Evolutionary conservation across 768 basidiomycete species (phyloP).

Genomic region (Fistulinella prunicolor): DNA sequence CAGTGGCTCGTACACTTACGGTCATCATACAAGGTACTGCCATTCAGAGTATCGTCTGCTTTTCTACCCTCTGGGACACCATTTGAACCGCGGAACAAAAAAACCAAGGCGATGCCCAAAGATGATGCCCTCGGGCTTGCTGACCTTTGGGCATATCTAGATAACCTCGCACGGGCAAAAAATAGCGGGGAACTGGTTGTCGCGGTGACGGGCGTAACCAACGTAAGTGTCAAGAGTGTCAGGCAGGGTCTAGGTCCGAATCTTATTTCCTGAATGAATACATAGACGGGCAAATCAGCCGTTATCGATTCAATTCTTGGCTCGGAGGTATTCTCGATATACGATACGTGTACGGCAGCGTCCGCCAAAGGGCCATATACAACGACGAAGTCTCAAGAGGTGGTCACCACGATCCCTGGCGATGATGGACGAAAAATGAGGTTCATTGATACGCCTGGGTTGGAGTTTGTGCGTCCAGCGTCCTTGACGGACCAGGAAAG

Average conservation of each 20-base stretch:
- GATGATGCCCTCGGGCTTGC: conserved; percentile 65
- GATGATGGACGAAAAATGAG: conserved; percentile 43
- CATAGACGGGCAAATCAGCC: conserved; percentile 83
- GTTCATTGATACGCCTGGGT: conserved; percentile 87
- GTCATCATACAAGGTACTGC: conserved; percentile 54
- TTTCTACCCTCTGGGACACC: conserved; percentile 48
- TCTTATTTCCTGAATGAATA: conserved; percentile 6
- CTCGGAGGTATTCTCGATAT: conserved; percentile 53
- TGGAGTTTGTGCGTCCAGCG: conserved; percentile 46
- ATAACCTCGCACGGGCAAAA: conserved; percentile 46
- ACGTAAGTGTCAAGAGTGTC: conserved; percentile 46
- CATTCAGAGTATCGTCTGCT: conserved; percentile 71
- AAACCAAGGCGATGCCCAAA: conserved; percentile 38
- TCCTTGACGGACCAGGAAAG: conserved; percentile 30
- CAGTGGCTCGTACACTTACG: conserved; percentile 69
- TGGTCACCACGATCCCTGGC: conserved; percentile 47
- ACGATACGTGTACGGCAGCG: conserved; percentile 43
- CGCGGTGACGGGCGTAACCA: conserved; percentile 81
- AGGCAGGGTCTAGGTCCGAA: not conserved
- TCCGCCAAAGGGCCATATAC: conserved; percentile 57
- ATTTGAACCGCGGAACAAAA: conserved; percentile 38
- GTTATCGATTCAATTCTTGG: conserved; percentile 75
- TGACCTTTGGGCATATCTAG: conserved; percentile 48
- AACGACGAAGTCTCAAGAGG: conserved; percentile 70
- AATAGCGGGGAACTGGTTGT: conserved; percentile 52